phyloP scores from a whole-genome alignment of 2,329 filamentous ascomycete genomes.

The Fonsecaea multimorphosa region DNA sequence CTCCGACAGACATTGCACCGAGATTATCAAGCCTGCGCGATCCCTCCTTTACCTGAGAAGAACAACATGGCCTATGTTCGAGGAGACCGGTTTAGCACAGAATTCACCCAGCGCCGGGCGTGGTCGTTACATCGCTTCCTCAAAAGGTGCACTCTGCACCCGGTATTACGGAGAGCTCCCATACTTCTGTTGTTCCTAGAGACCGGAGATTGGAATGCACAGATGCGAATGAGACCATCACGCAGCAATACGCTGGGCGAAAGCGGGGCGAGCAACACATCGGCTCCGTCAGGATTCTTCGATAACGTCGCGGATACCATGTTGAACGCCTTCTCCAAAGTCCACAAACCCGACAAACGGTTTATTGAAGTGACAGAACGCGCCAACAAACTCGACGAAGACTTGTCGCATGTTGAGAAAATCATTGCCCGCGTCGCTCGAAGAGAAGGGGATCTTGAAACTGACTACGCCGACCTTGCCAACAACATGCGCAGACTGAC shows the following conservation, averaged over 20 bases:
- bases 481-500: slow-evolving; percentile 95
- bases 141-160: slow-evolving; percentile 82
- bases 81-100: slow-evolving; percentile 89
- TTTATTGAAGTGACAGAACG: slow-evolving; percentile 94
- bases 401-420: slow-evolving; percentile 91
- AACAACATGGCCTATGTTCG: slow-evolving; percentile 99
- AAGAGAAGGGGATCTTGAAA: slow-evolving; percentile 83
- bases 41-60: slow-evolving; percentile 95
- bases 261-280: slow-evolving; percentile 47
- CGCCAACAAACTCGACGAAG: slow-evolving; percentile 91
- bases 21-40: slow-evolving; percentile 89
- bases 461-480: slow-evolving; percentile 85
- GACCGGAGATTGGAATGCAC: slow-evolving; percentile 93
- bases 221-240: slow-evolving; percentile 79
- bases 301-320: slow-evolving; percentile 96
- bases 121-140: slow-evolving; percentile 93
- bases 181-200: slow-evolving; percentile 91
- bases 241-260: slow-evolving; percentile 63
- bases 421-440: slow-evolving; percentile 90
- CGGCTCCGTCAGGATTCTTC: slow-evolving; percentile 71
- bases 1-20: slow-evolving; percentile 87
- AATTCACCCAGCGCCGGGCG: slow-evolving; percentile 87
- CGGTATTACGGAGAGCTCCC: slow-evolving; percentile 79
- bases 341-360: slow-evolving; percentile 90
- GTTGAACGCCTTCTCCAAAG: slow-evolving; percentile 95